These are phyloP conservation scores for Lactarius sanguifluus DNA, from an alignment of 768 basidiomycete species.

Conservation along the genomic window DNA sequence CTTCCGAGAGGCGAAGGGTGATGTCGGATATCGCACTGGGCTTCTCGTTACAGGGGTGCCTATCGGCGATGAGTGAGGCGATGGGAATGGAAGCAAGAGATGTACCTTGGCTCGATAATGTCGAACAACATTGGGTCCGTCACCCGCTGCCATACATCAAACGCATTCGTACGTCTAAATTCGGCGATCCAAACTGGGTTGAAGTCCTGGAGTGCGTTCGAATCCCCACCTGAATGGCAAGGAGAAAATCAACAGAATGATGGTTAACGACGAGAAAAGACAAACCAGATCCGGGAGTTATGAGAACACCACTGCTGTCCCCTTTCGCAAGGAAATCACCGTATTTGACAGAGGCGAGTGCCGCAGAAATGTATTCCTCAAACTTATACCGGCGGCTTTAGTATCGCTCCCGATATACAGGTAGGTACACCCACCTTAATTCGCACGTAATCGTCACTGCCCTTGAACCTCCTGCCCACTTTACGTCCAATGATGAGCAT, in stretches of 20 bases:
- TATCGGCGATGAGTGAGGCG: constrained; percentile 33
- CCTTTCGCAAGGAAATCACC: constrained; percentile 79
- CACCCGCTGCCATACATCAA: constrained; percentile 83
- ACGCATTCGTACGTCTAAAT: constrained; percentile 86
- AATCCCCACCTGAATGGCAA: constrained; percentile 46
- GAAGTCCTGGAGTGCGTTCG: constrained; percentile 72
- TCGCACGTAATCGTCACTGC: constrained; percentile 93
- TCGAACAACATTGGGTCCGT: constrained; percentile 95
- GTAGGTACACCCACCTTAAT: constrained; percentile 56
- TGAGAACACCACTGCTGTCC: constrained; percentile 60
- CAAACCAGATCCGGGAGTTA: constrained; percentile 60
- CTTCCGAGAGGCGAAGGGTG: constrained; percentile 87
- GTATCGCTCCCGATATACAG: background rate
- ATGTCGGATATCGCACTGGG: constrained; percentile 89
- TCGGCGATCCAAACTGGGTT: constrained; percentile 85
- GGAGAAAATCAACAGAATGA: background rate
- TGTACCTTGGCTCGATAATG: constrained; percentile 87
- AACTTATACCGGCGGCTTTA: constrained; percentile 47
- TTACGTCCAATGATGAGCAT: background rate
- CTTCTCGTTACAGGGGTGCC: constrained; percentile 93
- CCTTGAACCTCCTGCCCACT: constrained; percentile 68
- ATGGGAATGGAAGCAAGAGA: constrained; percentile 10
- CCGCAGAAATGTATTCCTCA: constrained; percentile 91
- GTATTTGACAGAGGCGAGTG: constrained; percentile 86
- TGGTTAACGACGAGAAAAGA: background rate